Evolutionary conservation across 2,329 filamentous ascomycete species (phyloP).

Genomic region (Diaporthe velutina): DNA sequence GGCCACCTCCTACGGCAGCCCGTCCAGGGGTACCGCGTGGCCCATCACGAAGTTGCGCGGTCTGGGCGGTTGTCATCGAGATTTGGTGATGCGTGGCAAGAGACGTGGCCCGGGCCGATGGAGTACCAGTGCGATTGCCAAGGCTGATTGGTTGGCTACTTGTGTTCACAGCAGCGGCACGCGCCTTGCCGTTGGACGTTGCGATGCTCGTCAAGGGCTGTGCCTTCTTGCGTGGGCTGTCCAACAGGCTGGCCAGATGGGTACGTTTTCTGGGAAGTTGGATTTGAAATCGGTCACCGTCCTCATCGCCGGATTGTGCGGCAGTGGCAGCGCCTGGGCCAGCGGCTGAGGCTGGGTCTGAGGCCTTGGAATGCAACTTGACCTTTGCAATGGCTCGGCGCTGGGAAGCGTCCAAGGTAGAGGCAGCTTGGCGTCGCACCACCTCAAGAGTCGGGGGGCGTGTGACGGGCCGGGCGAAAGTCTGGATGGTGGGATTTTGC

Average conservation of each 20-base stretch:
- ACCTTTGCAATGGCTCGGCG: slow-evolving; percentile 45
- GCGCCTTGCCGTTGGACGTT: slow-evolving; percentile 41
- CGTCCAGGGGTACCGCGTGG: neutral
- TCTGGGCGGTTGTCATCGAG: neutral
- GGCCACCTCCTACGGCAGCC: neutral
- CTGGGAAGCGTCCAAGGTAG: slow-evolving; percentile 53
- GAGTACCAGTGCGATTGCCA: neutral
- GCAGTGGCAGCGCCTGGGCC: slow-evolving; percentile 2
- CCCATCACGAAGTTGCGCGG: neutral
- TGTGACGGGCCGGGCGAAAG: slow-evolving; percentile 66
- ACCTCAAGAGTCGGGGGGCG: slow-evolving; percentile 53
- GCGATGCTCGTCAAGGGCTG: slow-evolving; percentile 46
- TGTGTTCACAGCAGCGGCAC: slow-evolving; percentile 45
- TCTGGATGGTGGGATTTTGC: slow-evolving; percentile 65
- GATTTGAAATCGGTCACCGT: slow-evolving; percentile 47
- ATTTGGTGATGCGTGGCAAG: neutral
- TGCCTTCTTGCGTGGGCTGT: slow-evolving; percentile 50
- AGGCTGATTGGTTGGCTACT: neutral
- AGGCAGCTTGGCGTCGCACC: slow-evolving; percentile 51
- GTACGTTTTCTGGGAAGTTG: slow-evolving; percentile 48
- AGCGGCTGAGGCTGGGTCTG: neutral
- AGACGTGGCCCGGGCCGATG: neutral
- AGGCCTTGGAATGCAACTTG: slow-evolving; percentile 36
- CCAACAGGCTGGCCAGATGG: slow-evolving; percentile 58
- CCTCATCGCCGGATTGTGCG: slow-evolving; percentile 44